Percentiles rank a stretch among this genome's conserved stretches.
Evolutionary conservation across 2,329 filamentous ascomycete species (phyloP).

Genomic region (Epichloe uncinata): DNA sequence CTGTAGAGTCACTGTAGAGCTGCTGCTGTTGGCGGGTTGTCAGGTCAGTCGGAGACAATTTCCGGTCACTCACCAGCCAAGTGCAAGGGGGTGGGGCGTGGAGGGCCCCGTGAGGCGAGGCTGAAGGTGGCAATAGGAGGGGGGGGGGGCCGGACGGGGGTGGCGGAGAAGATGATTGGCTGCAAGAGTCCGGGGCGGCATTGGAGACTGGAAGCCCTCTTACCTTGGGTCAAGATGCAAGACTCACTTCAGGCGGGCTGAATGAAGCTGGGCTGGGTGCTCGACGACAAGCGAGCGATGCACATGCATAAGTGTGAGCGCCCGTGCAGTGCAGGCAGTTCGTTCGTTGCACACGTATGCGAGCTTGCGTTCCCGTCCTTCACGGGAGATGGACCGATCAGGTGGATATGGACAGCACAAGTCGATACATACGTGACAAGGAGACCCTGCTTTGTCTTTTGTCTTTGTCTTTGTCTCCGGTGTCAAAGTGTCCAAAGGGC

Average conservation of each 20-base stretch:
- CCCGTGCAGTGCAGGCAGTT: no score
- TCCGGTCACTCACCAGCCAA: not conserved
- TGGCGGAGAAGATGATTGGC: not conserved
- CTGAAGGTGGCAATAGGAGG: not conserved
- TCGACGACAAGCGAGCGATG: not conserved
- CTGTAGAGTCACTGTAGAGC: no score
- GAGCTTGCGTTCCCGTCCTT: not conserved
- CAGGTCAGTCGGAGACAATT: not conserved
- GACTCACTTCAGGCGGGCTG: no score
- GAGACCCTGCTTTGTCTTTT: not conserved
- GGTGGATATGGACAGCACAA: not conserved
- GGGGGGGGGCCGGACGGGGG: not conserved
- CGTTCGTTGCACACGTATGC: not conserved
- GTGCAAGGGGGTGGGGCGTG: not conserved
- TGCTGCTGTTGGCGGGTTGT: not conserved
- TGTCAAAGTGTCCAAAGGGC: no score
- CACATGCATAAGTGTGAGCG: not conserved
- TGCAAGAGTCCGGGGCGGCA: not conserved
- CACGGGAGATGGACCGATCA: conserved; percentile 1
- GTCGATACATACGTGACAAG: not conserved
- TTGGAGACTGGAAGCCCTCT: not conserved
- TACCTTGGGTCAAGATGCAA: not conserved
- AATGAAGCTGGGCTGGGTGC: no score
- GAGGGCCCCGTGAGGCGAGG: not conserved
- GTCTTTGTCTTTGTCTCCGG: not conserved